Evolutionary conservation across 1,139 yeast genomes (phyloP).

Genomic region (Yamadazyma diddensiae): DNA sequence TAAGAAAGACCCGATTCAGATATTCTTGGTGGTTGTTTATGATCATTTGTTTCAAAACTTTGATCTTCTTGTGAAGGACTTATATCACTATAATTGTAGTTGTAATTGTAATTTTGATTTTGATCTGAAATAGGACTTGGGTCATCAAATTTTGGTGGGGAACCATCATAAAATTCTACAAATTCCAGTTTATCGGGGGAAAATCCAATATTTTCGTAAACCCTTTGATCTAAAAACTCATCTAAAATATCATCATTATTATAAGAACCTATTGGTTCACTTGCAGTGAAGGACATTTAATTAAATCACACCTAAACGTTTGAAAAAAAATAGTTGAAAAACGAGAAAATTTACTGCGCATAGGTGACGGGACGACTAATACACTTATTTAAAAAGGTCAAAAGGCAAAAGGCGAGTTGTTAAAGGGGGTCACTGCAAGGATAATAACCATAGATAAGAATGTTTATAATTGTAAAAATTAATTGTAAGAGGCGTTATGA

Average conservation of each 20-base stretch:
- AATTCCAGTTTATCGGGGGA: conserved; percentile 14
- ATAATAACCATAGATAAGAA: too few species aligned
- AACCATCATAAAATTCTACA: conserved; percentile 10
- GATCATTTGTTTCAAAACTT: neutral
- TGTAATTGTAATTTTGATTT: neutral
- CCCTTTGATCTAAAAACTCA: conserved; percentile 57
- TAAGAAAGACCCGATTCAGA: conserved; percentile 18
- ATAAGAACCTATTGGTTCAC: neutral
- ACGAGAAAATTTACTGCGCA: too few species aligned
- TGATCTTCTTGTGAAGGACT: conserved; percentile 6
- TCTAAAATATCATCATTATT: conserved; percentile 44
- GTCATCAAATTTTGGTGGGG: conserved; percentile 1
- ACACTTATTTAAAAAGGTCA: too few species aligned
- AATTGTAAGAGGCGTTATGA: too few species aligned
- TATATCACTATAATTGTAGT: conserved; percentile 4
- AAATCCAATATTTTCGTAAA: conserved; percentile 39
- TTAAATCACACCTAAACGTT: too few species aligned
- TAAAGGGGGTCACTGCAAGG: too few species aligned
- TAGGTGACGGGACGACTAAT: too few species aligned
- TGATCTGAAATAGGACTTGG: neutral
- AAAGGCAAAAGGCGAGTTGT: too few species aligned
- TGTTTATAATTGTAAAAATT: too few species aligned
- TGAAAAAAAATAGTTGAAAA: too few species aligned
- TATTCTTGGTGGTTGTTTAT: neutral
- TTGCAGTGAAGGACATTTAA: too few species aligned